A percentile compares a stretch with the other conserved stretches of the same genome.
phyloP scores from a whole-genome alignment of 208 protist genomes.

The Acanthamoeba lenticulata region DNA sequence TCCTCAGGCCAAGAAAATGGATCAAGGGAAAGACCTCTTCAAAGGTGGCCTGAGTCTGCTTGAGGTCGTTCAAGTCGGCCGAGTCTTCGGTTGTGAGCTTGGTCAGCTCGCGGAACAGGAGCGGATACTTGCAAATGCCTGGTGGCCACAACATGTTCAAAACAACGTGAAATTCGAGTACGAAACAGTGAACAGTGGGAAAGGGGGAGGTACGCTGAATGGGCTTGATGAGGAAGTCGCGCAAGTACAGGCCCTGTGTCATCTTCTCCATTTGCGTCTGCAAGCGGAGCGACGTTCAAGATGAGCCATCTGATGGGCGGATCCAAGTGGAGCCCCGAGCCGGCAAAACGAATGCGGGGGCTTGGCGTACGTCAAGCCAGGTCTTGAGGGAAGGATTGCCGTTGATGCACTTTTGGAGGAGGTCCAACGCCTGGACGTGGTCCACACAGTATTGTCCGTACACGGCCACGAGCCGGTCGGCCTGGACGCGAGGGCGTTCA shows the following conservation, averaged over 20 bases:
- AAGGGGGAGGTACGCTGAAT: constrained; percentile 54
- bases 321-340: background rate
- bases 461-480: background rate
- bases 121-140: constrained; percentile 21
- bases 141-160: background rate
- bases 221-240: constrained; percentile 31
- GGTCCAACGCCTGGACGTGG: background rate
- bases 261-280: background rate
- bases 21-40: background rate
- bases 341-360: background rate
- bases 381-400: background rate
- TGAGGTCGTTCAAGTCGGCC: background rate
- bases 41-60: background rate
- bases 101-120: constrained; percentile 11
- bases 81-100: background rate
- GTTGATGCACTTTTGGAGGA: constrained; percentile 22
- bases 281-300: background rate
- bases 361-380: background rate
- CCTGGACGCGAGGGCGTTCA: background rate
- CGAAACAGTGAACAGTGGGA: too few relatives aligned
- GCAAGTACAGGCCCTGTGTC: constrained; percentile 20
- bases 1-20: background rate
- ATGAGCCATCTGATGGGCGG: background rate
- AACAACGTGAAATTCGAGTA: too few relatives aligned
- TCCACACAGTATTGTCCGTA: constrained; percentile 27